Percentiles rank a stretch among this genome's conserved stretches.
Conservation (phyloP, 192 early-diverging fungal genomes). For the Mortierella alpina region DNA sequence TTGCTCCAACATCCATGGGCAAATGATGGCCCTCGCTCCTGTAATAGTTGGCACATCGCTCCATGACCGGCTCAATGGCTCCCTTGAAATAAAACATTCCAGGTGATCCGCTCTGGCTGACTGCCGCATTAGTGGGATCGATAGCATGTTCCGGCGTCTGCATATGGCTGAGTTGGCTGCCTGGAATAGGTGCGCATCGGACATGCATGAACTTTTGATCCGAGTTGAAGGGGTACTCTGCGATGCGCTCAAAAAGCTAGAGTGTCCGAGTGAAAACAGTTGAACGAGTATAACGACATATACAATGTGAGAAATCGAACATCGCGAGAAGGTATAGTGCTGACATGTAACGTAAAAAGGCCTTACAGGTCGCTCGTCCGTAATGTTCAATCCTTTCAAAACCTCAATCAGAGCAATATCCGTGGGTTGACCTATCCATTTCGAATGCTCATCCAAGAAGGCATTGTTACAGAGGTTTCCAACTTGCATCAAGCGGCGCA, state of each 20-base stretch:
- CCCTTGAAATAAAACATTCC: constrained; percentile 81
- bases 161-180: constrained; percentile 28
- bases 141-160: constrained; percentile 44
- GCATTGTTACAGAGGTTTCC: constrained; percentile 96
- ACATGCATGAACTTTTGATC: constrained; percentile 97
- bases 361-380: constrained; percentile 81
- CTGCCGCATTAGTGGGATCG: constrained; percentile 38
- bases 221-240: constrained; percentile 90
- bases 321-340: background rate
- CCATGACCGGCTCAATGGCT: constrained; percentile 83
- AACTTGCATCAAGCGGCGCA: constrained; percentile 59
- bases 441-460: constrained; percentile 74
- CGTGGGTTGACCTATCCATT: constrained; percentile 90
- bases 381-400: constrained; percentile 61
- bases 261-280: background rate
- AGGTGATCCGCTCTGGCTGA: constrained; percentile 46
- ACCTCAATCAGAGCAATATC: constrained; percentile 93
- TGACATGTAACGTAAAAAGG: too few relatives aligned
- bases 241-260: constrained; percentile 66
- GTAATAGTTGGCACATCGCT: constrained; percentile 74
- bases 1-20: constrained; percentile 65
- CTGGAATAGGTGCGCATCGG: constrained; percentile 54
- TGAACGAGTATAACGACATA: background rate
- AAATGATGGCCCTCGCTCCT: constrained; percentile 60
- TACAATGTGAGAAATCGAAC: background rate